Percentiles rank a stretch among this genome's conserved stretches.
Evolutionary conservation across 495 filamentous ascomycete genomes (phyloP).

Genomic region (Echria macrotheca): DNA sequence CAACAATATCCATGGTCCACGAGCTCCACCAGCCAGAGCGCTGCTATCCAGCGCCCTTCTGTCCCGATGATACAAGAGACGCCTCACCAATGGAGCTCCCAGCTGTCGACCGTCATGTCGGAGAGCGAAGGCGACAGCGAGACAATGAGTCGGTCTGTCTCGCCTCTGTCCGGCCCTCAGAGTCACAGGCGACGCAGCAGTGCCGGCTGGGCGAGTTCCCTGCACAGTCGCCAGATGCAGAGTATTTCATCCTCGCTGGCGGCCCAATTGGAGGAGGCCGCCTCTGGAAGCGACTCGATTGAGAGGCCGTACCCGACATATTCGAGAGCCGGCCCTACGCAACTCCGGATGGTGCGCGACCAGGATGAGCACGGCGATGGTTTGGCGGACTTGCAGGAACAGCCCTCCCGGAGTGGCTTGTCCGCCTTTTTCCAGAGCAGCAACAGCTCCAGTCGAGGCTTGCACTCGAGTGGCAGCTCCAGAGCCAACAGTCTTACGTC

Average conservation of each 20-base stretch:
- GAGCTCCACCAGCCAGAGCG: conserved; percentile 16
- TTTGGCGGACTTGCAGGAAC: conserved; percentile 44
- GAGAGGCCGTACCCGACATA: conserved; percentile 33
- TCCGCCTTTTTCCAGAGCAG: conserved; percentile 36
- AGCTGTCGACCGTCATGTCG: conserved; percentile 68
- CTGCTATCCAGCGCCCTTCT: conserved; percentile 15
- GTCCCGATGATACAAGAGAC: conserved; percentile 32
- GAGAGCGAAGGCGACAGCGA: conserved; percentile 50
- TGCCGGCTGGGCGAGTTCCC: conserved; percentile 33
- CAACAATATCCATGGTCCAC: conserved; percentile 26
- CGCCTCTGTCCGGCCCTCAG: conserved; percentile 23
- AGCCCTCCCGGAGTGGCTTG: conserved; percentile 43
- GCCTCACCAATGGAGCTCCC: conserved; percentile 63
- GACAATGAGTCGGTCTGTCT: conserved; percentile 38
- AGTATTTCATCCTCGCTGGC: conserved; percentile 49
- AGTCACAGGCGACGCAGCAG: conserved; percentile 30
- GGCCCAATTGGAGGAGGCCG: conserved; percentile 29
- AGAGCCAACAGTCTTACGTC: conserved; percentile 50
- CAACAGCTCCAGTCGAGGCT: conserved; percentile 39
- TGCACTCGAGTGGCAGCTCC: conserved; percentile 44
- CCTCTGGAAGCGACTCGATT: conserved; percentile 36
- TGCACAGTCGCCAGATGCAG: conserved; percentile 44
- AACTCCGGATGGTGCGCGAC: conserved; percentile 37
- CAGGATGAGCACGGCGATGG: conserved; percentile 53
- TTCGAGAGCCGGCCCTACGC: conserved; percentile 27